A percentile compares a stretch with the other conserved stretches of the same genome.
These are phyloP conservation scores for Clarkia xantiana DNA, from an alignment of 345 rosid genomes.

Conservation along the genomic window DNA sequence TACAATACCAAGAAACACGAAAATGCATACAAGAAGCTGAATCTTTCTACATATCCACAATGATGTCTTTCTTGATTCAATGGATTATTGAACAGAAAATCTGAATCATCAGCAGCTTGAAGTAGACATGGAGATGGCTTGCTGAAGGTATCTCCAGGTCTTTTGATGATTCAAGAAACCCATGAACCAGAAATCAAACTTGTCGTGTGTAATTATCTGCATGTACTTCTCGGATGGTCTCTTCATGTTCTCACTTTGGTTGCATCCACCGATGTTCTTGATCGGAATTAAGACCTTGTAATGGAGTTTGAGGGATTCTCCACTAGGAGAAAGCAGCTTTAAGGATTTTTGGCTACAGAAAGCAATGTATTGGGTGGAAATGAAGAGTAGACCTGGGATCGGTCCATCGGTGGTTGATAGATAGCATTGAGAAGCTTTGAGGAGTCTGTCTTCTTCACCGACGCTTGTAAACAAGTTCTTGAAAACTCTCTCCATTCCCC, in stretches of 20 bases:
- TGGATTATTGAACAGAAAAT: too few relatives aligned
- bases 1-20: too few relatives aligned
- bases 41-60: too few relatives aligned
- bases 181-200: slow-evolving; percentile 29
- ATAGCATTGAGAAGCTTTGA: slow-evolving; percentile 35
- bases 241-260: slow-evolving; percentile 40
- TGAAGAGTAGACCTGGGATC: slow-evolving; percentile 35
- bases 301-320: slow-evolving; percentile 6
- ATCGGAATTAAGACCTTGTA: slow-evolving; percentile 38
- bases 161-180: slow-evolving; percentile 24
- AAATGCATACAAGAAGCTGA: too few relatives aligned
- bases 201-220: slow-evolving; percentile 35
- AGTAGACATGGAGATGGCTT: too few relatives aligned
- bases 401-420: slow-evolving; percentile 37
- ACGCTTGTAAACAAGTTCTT: slow-evolving; percentile 20
- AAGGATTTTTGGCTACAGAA: slow-evolving; percentile 40
- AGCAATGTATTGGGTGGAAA: slow-evolving; percentile 25
- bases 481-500: slow-evolving; percentile 31
- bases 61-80: too few relatives aligned
- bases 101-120: too few relatives aligned
- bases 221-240: slow-evolving; percentile 60
- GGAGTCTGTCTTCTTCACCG: slow-evolving; percentile 24
- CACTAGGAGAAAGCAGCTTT: slow-evolving; percentile 18
- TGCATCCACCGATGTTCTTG: slow-evolving; percentile 35
- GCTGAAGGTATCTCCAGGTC: slow-evolving; percentile 15